These are phyloP conservation scores for Russula lepida DNA, from an alignment of 768 basidiomycete species.

Conservation along the genomic window DNA sequence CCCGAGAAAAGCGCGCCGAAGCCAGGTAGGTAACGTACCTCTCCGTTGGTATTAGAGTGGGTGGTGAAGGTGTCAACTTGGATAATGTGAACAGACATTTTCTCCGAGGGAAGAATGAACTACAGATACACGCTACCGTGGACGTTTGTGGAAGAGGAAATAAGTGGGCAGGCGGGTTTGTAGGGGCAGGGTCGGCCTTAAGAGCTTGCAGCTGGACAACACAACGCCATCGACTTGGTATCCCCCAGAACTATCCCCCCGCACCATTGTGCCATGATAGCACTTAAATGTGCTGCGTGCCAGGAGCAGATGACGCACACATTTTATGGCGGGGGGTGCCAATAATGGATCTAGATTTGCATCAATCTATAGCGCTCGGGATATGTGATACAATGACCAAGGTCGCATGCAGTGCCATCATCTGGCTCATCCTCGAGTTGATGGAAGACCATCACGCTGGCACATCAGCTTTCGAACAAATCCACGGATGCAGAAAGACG, in stretches of 20 bases:
- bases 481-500: too few relatives aligned
- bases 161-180: too few relatives aligned
- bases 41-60: neutral
- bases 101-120: neutral
- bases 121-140: neutral
- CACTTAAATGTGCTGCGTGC: too few relatives aligned
- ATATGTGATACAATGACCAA: neutral
- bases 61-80: too few relatives aligned
- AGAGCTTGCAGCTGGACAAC: too few relatives aligned
- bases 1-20: neutral
- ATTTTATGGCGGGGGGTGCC: too few relatives aligned
- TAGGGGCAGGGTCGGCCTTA: too few relatives aligned
- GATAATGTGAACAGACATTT: neutral
- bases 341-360: neutral
- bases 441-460: neutral
- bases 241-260: too few relatives aligned
- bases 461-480: neutral
- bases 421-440: neutral
- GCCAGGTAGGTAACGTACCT: neutral
- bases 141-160: neutral
- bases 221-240: too few relatives aligned
- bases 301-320: too few relatives aligned
- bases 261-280: too few relatives aligned
- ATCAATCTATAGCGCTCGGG: neutral
- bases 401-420: neutral